These are phyloP conservation scores for Selaginella tamariscina DNA, from an alignment of 75 land plant genomes.

Conservation along the genomic window DNA sequence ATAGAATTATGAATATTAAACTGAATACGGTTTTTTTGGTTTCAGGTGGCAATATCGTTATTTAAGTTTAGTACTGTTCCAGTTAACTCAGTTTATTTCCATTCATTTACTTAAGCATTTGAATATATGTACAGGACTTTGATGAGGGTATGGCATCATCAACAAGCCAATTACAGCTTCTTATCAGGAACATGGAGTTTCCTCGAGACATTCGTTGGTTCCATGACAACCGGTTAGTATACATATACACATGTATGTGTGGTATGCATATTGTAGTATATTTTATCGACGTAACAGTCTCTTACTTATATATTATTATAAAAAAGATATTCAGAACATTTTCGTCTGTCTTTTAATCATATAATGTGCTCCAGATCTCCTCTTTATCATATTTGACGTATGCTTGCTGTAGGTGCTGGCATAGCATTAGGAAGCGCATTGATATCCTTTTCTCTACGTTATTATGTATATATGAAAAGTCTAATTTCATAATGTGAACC, in stretches of 20 bases:
- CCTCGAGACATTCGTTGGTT: conserved; percentile 91
- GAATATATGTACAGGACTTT: conserved; percentile 66
- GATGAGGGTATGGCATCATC: conserved; percentile 49
- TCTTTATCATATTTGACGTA: too few relatives aligned
- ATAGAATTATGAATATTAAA: too few relatives aligned
- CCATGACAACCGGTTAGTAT: conserved; percentile 68
- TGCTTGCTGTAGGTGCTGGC: conserved; percentile 61
- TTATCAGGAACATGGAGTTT: conserved; percentile 50
- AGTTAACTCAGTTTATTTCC: too few relatives aligned
- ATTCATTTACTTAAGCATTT: not conserved
- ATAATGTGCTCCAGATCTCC: too few relatives aligned
- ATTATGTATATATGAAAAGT: not conserved
- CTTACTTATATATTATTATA: too few relatives aligned
- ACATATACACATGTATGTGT: not conserved
- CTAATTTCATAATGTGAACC: conserved; percentile 14
- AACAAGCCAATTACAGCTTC: conserved; percentile 44
- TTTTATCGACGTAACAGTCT: too few relatives aligned
- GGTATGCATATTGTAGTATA: not conserved
- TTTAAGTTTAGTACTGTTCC: not conserved
- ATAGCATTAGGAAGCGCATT: conserved; percentile 89
- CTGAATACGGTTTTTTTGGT: too few relatives aligned
- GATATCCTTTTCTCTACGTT: conserved; percentile 64
- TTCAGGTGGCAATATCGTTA: too few relatives aligned
- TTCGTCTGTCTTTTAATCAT: too few relatives aligned
- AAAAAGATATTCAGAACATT: too few relatives aligned